phyloP scores from a whole-genome alignment of 192 early-diverging fungal species.

The Coemansia pectinata region DNA sequence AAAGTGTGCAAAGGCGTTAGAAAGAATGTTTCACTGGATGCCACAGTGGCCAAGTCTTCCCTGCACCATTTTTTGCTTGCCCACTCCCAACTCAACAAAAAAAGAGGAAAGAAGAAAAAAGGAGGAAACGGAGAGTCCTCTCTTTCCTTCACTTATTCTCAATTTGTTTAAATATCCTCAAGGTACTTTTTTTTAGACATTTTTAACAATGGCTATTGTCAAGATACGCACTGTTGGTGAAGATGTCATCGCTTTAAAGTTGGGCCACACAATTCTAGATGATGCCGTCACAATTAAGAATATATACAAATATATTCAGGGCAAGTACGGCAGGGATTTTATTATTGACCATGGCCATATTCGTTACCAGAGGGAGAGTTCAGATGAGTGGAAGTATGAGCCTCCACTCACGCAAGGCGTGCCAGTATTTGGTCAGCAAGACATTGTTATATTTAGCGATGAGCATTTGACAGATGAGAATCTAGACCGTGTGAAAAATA shows the following conservation, averaged over 20 bases:
- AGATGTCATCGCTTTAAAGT: not conserved
- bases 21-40: too few species aligned
- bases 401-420: too few species aligned
- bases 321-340: not conserved
- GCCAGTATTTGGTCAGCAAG: not conserved
- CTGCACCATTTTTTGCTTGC: too few species aligned
- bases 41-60: too few species aligned
- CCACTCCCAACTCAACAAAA: too few species aligned
- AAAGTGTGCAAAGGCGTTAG: too few species aligned
- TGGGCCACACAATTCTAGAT: not conserved
- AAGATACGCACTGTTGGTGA: not conserved
- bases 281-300: not conserved
- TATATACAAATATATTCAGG: not conserved
- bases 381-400: not conserved
- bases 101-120: too few species aligned
- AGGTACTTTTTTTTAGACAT: too few species aligned
- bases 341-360: not conserved
- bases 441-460: not conserved
- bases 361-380: not conserved
- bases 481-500: not conserved
- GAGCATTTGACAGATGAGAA: not conserved
- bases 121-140: too few species aligned
- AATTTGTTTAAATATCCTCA: too few species aligned
- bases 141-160: too few species aligned
- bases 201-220: not conserved